Conservation (phyloP, 768 basidiomycete genomes). For the Lyophyllum decastes region DNA sequence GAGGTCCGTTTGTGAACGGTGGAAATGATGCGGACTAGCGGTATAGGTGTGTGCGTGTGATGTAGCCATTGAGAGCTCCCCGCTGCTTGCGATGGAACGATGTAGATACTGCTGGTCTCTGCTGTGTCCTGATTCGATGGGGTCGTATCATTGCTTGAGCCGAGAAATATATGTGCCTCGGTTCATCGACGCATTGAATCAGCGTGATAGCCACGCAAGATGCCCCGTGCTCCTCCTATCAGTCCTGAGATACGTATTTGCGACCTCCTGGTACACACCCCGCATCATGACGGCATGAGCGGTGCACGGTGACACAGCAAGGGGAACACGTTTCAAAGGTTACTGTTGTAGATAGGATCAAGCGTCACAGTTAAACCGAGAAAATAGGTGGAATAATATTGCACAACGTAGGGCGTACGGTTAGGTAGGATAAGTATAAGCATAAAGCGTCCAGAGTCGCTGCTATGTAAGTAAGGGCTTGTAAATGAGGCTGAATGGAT, state of each 20-base stretch:
- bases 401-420: slow-evolving; percentile 11
- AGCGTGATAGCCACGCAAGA: slow-evolving; percentile 37
- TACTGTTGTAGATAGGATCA: slow-evolving; percentile 6
- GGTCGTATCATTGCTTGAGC: slow-evolving; percentile 3
- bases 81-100: not conserved
- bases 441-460: slow-evolving; percentile 15
- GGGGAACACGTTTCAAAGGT: slow-evolving; percentile 21
- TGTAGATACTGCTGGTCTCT: not conserved
- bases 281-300: not conserved
- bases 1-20: slow-evolving; percentile 7
- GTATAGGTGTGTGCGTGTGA: slow-evolving; percentile 6
- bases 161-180: slow-evolving; percentile 13
- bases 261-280: not conserved
- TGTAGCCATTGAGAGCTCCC: slow-evolving; percentile 10
- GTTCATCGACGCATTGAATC: slow-evolving; percentile 26
- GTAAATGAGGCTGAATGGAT: not conserved
- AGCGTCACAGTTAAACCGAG: slow-evolving; percentile 16
- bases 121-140: slow-evolving; percentile 2
- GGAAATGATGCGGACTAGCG: slow-evolving; percentile 2
- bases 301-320: not conserved
- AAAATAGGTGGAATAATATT: slow-evolving; percentile 14
- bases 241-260: slow-evolving; percentile 4
- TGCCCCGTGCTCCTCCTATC: slow-evolving; percentile 11
- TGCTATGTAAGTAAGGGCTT: slow-evolving; percentile 7
- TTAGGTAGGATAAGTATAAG: slow-evolving; percentile 7